These are phyloP conservation scores for Solanum hybrid DNA, from an alignment of 305 asterid species.

Conservation along the genomic window DNA sequence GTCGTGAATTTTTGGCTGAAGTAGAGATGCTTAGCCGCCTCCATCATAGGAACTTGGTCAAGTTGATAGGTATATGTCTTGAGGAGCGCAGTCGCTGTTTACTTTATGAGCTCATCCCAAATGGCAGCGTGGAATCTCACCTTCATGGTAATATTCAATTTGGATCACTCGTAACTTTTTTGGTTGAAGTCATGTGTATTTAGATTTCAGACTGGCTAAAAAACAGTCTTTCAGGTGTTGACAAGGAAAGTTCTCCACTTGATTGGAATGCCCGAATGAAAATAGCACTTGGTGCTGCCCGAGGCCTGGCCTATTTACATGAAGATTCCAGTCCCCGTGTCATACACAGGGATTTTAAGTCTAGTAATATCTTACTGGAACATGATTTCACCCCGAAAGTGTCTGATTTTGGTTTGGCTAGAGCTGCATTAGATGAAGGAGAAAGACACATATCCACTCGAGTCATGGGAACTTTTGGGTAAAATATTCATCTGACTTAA, in stretches of 20 bases:
- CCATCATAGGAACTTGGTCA: conserved; percentile 91
- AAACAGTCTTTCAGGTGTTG: conserved; percentile 38
- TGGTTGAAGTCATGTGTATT: background rate
- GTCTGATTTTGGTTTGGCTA: conserved; percentile 91
- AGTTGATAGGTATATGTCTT: conserved; percentile 83
- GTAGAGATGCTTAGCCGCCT: conserved; percentile 98
- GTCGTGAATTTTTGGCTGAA: conserved; percentile 92
- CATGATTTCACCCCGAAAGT: conserved; percentile 86
- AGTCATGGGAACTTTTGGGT: conserved; percentile 99
- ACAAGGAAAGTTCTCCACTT: conserved; percentile 69
- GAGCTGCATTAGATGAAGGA: conserved; percentile 70
- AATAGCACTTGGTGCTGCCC: conserved; percentile 97
- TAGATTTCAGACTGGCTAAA: background rate
- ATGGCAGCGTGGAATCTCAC: conserved; percentile 94
- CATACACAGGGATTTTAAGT: conserved; percentile 93
- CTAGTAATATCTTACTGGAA: conserved; percentile 91
- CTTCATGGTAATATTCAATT: conserved; percentile 56
- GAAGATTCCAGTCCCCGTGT: conserved; percentile 97
- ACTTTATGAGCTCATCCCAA: conserved; percentile 77
- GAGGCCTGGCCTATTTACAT: conserved; percentile 93
- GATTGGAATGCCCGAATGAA: conserved; percentile 82
- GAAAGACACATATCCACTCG: conserved; percentile 85
- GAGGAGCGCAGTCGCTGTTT: conserved; percentile 80
- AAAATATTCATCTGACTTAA: conserved; percentile 8
- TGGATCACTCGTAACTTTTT: background rate